phyloP scores from a whole-genome alignment of 1,284 basidiomycete genomes.

The Serendipita sp. region DNA sequence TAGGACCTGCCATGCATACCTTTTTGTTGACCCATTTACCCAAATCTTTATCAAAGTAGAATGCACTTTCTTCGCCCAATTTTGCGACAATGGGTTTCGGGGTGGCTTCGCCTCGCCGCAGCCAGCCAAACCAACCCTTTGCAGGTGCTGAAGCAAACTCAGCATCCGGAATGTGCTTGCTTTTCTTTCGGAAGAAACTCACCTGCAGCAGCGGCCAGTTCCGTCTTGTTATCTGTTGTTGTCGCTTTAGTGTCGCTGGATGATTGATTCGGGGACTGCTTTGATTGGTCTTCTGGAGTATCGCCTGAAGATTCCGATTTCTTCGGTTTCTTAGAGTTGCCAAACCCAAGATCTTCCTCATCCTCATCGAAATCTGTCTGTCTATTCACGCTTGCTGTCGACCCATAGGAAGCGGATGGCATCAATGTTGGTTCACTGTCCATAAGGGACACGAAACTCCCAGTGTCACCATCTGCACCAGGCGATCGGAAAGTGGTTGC shows the following conservation, averaged over 20 bases:
- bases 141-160: background rate
- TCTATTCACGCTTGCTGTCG: slow-evolving; percentile 16
- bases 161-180: background rate
- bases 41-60: background rate
- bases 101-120: slow-evolving; percentile 33
- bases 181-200: slow-evolving; percentile 12
- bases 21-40: background rate
- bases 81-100: slow-evolving; percentile 76
- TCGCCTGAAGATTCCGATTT: slow-evolving; percentile 21
- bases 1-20: too few species aligned
- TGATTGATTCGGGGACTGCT: slow-evolving; percentile 17
- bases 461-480: slow-evolving; percentile 24
- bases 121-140: slow-evolving; percentile 42
- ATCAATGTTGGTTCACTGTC: slow-evolving; percentile 38
- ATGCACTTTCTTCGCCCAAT: slow-evolving; percentile 74
- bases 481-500: slow-evolving; percentile 45
- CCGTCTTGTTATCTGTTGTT: slow-evolving; percentile 13
- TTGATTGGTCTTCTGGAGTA: slow-evolving; percentile 18
- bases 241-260: slow-evolving; percentile 12
- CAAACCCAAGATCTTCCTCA: slow-evolving; percentile 82
- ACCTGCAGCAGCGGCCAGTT: slow-evolving; percentile 23
- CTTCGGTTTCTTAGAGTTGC: slow-evolving; percentile 46
- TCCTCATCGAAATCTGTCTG: slow-evolving; percentile 41
- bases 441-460: slow-evolving; percentile 75
- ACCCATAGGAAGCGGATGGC: slow-evolving; percentile 18